Evolutionary conservation across 305 asterid species (phyloP).

Genomic region (Monarda citriodora): DNA sequence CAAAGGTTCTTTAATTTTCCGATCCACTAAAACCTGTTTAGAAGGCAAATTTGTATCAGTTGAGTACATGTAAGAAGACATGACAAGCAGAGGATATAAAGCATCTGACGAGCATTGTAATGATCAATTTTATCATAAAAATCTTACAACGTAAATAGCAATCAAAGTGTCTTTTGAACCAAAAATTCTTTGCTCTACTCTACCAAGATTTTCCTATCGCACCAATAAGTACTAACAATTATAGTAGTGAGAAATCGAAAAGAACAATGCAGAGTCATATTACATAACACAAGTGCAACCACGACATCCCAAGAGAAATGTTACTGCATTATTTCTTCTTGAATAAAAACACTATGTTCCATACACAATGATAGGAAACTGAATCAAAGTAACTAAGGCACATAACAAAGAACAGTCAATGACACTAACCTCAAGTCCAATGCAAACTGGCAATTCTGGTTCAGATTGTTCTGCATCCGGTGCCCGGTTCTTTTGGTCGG

Average conservation of each 20-base stretch:
- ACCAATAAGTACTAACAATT: constrained; percentile 2
- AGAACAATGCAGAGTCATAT: neutral
- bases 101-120: constrained; percentile 1
- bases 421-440: constrained; percentile 87
- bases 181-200: constrained; percentile 2
- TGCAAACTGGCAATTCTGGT: constrained; percentile 78
- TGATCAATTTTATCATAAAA: constrained; percentile 7
- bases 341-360: neutral
- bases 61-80: constrained; percentile 12
- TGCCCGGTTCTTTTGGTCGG: constrained; percentile 49
- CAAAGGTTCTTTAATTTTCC: constrained; percentile 40
- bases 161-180: constrained; percentile 5
- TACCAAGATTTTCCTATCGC: constrained; percentile 7
- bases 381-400: constrained; percentile 13
- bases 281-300: neutral
- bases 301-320: neutral
- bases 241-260: neutral
- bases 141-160: constrained; percentile 1
- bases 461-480: constrained; percentile 40
- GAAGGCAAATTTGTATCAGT: constrained; percentile 20
- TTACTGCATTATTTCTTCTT: constrained; percentile 11
- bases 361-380: constrained; percentile 2
- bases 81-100: constrained; percentile 1
- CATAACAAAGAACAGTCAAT: neutral
- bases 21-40: constrained; percentile 74